A percentile compares a stretch with the other conserved stretches of the same genome.
Conservation (phyloP, 371 early-diverging fungal genomes). For the Mortierella sp. region DNA sequence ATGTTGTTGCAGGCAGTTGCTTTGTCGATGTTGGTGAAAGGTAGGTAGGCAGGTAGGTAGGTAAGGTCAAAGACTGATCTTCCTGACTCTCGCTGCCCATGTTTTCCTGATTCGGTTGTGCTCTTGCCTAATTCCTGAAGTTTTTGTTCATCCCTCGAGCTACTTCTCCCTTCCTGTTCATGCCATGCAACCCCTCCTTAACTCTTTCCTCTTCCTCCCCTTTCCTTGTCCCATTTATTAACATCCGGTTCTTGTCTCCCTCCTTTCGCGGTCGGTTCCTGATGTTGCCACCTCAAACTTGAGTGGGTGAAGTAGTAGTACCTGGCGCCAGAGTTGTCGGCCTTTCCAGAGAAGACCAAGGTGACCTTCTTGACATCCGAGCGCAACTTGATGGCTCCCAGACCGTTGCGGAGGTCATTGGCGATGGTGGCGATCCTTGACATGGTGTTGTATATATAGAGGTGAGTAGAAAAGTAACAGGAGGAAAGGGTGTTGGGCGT, state of each 20-base stretch:
- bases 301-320: conserved; percentile 31
- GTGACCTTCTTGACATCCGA: conserved; percentile 69
- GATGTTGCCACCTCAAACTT: not conserved
- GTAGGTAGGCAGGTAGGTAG: not conserved
- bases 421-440: conserved; percentile 43
- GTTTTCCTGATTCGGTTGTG: too few relatives aligned
- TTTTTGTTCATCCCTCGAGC: too few relatives aligned
- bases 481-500: not conserved
- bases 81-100: too few relatives aligned
- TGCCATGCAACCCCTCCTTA: too few relatives aligned
- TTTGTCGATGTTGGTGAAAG: too few relatives aligned
- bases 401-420: conserved; percentile 60
- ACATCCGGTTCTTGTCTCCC: too few relatives aligned
- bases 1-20: too few relatives aligned
- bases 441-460: conserved; percentile 13
- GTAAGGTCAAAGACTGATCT: not conserved
- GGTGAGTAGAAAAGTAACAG: not conserved
- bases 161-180: too few relatives aligned
- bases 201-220: too few relatives aligned
- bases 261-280: too few relatives aligned
- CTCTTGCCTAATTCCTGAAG: too few relatives aligned
- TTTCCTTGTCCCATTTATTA: too few relatives aligned
- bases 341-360: conserved; percentile 65
- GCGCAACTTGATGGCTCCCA: conserved; percentile 67
- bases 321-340: conserved; percentile 73